phyloP scores from a whole-genome alignment of 2,329 filamentous ascomycete species.

The Curvularia verruculosa region DNA sequence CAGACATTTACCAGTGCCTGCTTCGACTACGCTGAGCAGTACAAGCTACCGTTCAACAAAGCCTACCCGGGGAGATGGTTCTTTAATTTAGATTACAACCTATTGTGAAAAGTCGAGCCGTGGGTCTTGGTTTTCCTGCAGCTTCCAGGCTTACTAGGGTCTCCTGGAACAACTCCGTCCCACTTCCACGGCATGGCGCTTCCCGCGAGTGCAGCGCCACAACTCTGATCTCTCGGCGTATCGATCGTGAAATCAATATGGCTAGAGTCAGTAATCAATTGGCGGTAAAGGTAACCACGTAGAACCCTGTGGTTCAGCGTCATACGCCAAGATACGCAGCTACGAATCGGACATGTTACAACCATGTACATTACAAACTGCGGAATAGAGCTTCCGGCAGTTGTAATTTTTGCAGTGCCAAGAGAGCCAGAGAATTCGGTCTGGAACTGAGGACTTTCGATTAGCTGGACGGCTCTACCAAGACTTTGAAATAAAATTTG shows the following conservation, averaged over 20 bases:
- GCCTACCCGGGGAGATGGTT: neutral
- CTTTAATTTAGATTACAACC: neutral
- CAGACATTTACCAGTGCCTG: neutral
- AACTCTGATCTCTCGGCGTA: neutral
- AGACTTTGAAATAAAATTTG: neutral
- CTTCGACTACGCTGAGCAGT: neutral
- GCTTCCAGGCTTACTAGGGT: neutral
- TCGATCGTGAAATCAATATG: neutral
- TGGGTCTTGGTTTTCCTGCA: neutral
- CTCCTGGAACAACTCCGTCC: neutral
- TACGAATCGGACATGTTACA: neutral
- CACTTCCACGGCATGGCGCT: constrained; percentile 1
- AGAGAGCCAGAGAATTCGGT: neutral
- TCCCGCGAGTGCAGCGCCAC: neutral
- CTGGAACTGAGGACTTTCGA: neutral
- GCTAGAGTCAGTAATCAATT: neutral
- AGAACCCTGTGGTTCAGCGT: neutral
- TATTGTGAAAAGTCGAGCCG: neutral
- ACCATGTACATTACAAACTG: neutral
- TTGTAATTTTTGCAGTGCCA: neutral
- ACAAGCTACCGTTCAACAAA: neutral
- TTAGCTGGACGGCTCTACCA: neutral
- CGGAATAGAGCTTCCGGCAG: neutral
- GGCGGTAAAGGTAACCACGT: neutral
- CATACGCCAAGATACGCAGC: neutral